These are phyloP conservation scores for Brettanomyces sp. DNA, from an alignment of 805 yeast species.

Conservation along the genomic window DNA sequence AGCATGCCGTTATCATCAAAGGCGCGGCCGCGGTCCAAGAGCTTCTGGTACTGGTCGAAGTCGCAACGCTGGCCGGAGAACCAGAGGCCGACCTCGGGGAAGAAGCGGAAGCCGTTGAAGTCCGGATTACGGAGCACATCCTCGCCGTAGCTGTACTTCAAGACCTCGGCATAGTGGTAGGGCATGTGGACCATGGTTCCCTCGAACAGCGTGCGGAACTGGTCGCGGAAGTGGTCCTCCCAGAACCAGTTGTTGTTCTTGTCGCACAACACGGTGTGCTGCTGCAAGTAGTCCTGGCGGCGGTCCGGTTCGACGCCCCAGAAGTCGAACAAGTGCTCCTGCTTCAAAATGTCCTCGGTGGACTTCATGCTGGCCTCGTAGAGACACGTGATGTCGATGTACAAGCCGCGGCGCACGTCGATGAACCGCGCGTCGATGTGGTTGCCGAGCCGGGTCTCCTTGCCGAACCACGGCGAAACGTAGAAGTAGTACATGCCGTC, in stretches of 20 bases:
- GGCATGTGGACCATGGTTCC: constrained; percentile 3
- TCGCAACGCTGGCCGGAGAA: background rate
- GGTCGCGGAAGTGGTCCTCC: background rate
- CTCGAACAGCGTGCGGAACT: constrained; percentile 2
- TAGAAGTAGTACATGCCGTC: constrained; percentile 23
- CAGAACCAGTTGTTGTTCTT: constrained; percentile 3
- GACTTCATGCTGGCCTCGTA: background rate
- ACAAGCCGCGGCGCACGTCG: constrained; percentile 60
- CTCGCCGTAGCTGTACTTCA: constrained; percentile 1
- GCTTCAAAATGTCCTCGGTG: constrained; percentile 1
- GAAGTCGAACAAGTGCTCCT: background rate
- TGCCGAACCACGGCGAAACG: constrained; percentile 21
- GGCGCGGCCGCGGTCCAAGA: background rate
- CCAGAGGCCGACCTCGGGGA: constrained; percentile 2
- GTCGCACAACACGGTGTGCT: constrained; percentile 1
- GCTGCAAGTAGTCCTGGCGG: background rate
- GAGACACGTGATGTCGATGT: constrained; percentile 52
- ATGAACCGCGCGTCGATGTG: constrained; percentile 68
- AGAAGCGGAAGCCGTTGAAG: background rate
- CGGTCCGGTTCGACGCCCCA: background rate
- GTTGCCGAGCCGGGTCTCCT: constrained; percentile 47
- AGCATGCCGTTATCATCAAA: constrained; percentile 1
- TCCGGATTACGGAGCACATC: background rate
- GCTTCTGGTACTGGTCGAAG: background rate
- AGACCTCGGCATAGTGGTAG: background rate